A percentile compares a stretch with the other conserved stretches of the same genome.
These are phyloP conservation scores for Acer saccharum DNA, from an alignment of 345 rosid species.

Conservation along the genomic window DNA sequence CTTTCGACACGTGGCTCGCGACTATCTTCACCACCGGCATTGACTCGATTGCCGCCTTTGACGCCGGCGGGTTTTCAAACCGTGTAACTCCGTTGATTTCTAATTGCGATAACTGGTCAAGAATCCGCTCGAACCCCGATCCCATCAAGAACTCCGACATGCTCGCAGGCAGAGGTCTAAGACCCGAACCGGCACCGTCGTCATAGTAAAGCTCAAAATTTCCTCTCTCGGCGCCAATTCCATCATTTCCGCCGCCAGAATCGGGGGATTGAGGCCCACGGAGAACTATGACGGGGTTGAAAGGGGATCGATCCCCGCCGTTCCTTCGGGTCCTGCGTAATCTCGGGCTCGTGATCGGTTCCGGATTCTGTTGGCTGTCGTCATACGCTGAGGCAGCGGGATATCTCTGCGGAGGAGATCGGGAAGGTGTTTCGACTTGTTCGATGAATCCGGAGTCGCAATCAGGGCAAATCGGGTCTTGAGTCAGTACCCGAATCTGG, in stretches of 20 bases:
- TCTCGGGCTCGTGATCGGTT: slow-evolving; percentile 24
- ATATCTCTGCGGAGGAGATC: slow-evolving; percentile 30
- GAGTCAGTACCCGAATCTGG: slow-evolving; percentile 30
- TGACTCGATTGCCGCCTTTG: slow-evolving; percentile 59
- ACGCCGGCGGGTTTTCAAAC: slow-evolving; percentile 57
- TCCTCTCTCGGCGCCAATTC: slow-evolving; percentile 25
- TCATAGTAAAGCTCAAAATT: slow-evolving; percentile 64
- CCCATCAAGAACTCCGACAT: slow-evolving; percentile 77
- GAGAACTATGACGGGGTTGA: slow-evolving; percentile 65
- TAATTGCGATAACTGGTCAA: slow-evolving; percentile 59
- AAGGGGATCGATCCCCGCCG: slow-evolving; percentile 62
- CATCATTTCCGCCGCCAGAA: slow-evolving; percentile 28
- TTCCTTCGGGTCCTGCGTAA: slow-evolving; percentile 42
- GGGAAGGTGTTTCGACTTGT: slow-evolving; percentile 38
- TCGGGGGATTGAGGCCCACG: slow-evolving; percentile 39
- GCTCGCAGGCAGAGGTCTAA: slow-evolving; percentile 61
- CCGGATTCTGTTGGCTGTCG: slow-evolving; percentile 24
- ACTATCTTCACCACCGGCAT: slow-evolving; percentile 53
- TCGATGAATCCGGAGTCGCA: slow-evolving; percentile 62
- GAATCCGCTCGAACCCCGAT: slow-evolving; percentile 71
- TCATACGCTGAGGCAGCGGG: slow-evolving; percentile 31
- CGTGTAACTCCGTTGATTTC: slow-evolving; percentile 50
- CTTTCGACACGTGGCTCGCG: slow-evolving; percentile 38
- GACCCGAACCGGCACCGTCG: slow-evolving; percentile 61
- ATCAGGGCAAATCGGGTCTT: slow-evolving; percentile 48